Percentiles rank a stretch among this genome's conserved stretches.
Conservation (phyloP, 768 basidiomycete genomes). For the Solioccasus polychromus region DNA sequence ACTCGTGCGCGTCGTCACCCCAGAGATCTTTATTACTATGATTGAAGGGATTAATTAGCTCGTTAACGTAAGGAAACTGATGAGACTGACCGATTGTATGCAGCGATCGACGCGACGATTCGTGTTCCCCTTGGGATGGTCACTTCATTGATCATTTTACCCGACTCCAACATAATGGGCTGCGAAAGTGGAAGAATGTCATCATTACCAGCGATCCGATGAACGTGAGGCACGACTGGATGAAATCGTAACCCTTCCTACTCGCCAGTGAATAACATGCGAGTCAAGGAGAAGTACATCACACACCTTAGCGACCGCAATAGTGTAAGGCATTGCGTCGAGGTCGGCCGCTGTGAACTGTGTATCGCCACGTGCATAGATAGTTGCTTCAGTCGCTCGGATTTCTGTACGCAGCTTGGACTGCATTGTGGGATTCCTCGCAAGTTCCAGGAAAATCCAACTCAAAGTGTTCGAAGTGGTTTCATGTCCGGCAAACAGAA, state of each 20-base stretch:
- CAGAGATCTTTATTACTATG: conserved; percentile 28
- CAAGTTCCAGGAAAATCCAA: conserved; percentile 65
- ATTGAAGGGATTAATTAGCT: not conserved
- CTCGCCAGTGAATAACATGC: too few species aligned
- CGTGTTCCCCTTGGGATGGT: conserved; percentile 51
- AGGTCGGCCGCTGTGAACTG: conserved; percentile 39
- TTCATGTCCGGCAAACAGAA: conserved; percentile 54
- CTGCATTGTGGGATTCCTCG: conserved; percentile 57
- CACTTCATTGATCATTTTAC: conserved; percentile 41
- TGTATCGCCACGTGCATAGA: conserved; percentile 13
- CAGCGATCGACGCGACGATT: conserved; percentile 50
- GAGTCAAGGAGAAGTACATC: conserved; percentile 14
- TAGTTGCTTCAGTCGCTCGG: conserved; percentile 6
- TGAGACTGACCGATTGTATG: conserved; percentile 47
- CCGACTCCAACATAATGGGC: conserved; percentile 46
- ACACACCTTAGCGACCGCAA: conserved; percentile 32
- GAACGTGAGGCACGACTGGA: conserved; percentile 50
- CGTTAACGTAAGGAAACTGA: not conserved
- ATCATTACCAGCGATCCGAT: conserved; percentile 49
- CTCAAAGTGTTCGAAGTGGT: conserved; percentile 57
- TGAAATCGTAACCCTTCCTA: conserved; percentile 49
- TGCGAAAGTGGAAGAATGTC: conserved; percentile 60
- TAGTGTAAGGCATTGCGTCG: conserved; percentile 50
- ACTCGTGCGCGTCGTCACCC: conserved; percentile 32
- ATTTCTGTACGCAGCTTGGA: conserved; percentile 47